Evolutionary conservation across 2,329 filamentous ascomycete species (phyloP), one percentile per base, ranked within the genome.

Genomic region (Gremmenia infestans): DNA sequence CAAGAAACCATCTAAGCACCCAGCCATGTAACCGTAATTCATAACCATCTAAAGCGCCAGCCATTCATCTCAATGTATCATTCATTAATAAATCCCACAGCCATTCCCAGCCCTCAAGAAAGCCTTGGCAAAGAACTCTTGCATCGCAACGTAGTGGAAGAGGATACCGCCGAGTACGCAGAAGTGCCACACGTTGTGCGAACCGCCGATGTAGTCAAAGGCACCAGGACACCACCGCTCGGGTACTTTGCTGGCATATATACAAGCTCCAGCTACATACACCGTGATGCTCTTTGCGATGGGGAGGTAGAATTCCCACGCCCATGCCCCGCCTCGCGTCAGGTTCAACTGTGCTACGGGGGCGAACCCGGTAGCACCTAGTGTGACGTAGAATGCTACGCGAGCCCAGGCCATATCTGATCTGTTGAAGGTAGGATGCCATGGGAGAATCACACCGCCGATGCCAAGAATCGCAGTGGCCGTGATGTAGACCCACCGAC

Each of bases 111-210:
- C 88, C 57, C 87, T 81, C 62, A 78, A 73, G 72, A 93, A 93
- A 11, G 89, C 89, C 42, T 80, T 81, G 4, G 87, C 80, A 68
- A 99, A 99, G 72, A 99, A 94, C 54, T 91, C 83, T 72, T 97
- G 89, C 93, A 99, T 97, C 17, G 94, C 94, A 22, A 82, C 81
- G 74, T 97, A 99, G 72, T 99, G 94, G 71, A 96, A 97, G n/a
- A 97, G 73, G 56, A 99, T 99, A 11, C 94, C 94, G 15, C 92
- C 91, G 28, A 99, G 77, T 11, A 99, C 94, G 7, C 94, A 94
- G 36, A 96, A 74, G 72, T 99, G 94, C 94, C 94, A 99, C 56
- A 99, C 85, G 72, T 99, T 99, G 74, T 99, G 94, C 71, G 90
- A 95, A 47, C 91, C 92, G 40, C 94, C 94, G 42, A 95, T 81